These are phyloP conservation scores for Rubus parviflorus DNA, from an alignment of 306 rosid genomes.

Conservation along the genomic window DNA sequence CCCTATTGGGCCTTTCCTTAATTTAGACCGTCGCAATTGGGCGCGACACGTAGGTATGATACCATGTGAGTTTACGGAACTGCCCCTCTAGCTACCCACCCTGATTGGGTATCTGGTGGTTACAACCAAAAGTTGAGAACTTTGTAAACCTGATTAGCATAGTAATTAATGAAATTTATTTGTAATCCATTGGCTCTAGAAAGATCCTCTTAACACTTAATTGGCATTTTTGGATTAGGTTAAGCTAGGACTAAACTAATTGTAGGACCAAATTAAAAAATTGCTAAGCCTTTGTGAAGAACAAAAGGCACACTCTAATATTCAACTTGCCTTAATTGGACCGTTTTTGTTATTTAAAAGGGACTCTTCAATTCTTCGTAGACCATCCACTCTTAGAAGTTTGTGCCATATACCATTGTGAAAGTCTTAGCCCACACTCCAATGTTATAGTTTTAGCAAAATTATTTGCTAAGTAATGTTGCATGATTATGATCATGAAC, in stretches of 20 bases:
- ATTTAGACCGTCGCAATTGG: not conserved
- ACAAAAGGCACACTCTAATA: too few species aligned
- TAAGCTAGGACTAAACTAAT: not conserved
- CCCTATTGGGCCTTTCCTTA: conserved; percentile 25
- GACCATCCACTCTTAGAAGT: too few species aligned
- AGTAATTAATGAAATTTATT: conserved; percentile 2
- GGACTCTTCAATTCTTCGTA: not conserved
- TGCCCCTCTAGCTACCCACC: not conserved
- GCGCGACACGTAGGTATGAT: conserved; percentile 30
- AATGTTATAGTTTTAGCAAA: not conserved
- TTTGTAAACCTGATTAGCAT: not conserved
- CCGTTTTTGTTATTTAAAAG: not conserved
- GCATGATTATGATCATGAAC: not conserved
- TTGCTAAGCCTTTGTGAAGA: not conserved
- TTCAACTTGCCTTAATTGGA: not conserved
- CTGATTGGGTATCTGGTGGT: not conserved
- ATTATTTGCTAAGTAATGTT: not conserved
- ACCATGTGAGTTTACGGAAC: conserved; percentile 12
- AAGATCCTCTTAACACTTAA: not conserved
- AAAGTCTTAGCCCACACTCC: not conserved
- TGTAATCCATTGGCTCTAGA: not conserved
- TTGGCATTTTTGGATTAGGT: not conserved
- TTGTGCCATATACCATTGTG: not conserved
- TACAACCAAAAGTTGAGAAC: not conserved
- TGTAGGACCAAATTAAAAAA: not conserved